Conservation (phyloP, 2,329 filamentous ascomycete genomes). For the Mycogone perniciosa region DNA sequence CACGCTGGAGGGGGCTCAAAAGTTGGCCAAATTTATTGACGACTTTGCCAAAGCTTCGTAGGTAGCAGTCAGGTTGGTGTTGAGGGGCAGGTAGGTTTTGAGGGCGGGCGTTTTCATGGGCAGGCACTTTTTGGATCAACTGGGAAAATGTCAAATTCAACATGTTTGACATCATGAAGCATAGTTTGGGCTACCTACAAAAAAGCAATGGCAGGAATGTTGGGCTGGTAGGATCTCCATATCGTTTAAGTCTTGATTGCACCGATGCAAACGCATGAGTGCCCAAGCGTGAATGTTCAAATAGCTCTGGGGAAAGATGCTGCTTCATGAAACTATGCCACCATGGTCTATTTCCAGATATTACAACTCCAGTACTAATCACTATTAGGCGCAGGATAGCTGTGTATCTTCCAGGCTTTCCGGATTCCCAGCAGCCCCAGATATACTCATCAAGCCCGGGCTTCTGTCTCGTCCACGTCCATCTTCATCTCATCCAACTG, state of each 20-base stretch:
- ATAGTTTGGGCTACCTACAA: neutral
- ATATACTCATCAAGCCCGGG: neutral
- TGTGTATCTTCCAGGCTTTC: neutral
- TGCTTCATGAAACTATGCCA: too few species aligned
- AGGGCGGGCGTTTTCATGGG: neutral
- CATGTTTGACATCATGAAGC: neutral
- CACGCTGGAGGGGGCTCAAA: conserved; percentile 57
- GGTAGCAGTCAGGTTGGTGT: neutral
- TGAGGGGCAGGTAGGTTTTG: neutral
- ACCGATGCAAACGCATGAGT: neutral
- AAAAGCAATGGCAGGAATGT: too few species aligned
- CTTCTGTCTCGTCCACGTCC: conserved; percentile 14
- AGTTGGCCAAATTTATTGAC: conserved; percentile 58
- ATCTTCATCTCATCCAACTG: conserved; percentile 2
- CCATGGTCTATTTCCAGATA: too few species aligned
- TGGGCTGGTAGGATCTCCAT: neutral
- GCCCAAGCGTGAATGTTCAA: neutral
- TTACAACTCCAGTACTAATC: too few species aligned
- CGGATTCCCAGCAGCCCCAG: too few species aligned
- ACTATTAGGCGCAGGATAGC: too few species aligned
- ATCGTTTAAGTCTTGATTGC: neutral
- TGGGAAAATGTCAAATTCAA: conserved; percentile 5
- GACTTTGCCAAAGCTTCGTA: conserved; percentile 40
- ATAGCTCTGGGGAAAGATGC: too few species aligned
- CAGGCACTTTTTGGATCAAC: neutral